Conservation (phyloP, 2,329 filamentous ascomycete genomes). For the Cordyceps cicadae region DNA sequence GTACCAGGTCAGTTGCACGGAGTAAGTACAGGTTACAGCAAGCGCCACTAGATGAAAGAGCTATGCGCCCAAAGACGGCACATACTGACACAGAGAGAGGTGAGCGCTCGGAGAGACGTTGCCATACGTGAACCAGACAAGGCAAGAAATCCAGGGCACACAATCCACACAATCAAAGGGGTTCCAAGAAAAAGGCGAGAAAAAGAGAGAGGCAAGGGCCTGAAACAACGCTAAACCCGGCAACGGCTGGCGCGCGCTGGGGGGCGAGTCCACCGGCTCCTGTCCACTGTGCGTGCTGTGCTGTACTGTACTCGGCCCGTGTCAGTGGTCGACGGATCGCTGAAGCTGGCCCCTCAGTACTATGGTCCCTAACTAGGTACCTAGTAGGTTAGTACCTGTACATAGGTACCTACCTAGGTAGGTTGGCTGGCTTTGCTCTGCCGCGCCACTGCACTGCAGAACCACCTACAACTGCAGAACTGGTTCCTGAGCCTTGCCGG, state of each 20-base stretch:
- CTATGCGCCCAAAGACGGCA: neutral
- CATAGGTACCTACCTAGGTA: too few species aligned
- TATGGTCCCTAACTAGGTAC: too few species aligned
- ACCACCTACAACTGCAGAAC: neutral
- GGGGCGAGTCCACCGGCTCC: neutral
- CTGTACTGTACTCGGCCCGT: too few species aligned
- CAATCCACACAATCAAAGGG: neutral
- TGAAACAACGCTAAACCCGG: slow-evolving; percentile 7
- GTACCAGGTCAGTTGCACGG: neutral
- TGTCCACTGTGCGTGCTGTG: too few species aligned
- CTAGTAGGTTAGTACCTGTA: too few species aligned
- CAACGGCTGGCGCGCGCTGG: slow-evolving; percentile 2
- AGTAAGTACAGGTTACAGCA: neutral
- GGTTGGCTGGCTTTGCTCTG: neutral
- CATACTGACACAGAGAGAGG: too few species aligned
- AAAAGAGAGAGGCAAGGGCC: neutral
- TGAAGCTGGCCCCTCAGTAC: neutral
- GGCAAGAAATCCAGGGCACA: neutral
- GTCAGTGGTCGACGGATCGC: neutral
- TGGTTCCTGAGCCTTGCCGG: slow-evolving; percentile 6
- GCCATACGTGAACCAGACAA: too few species aligned
- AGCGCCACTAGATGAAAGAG: neutral
- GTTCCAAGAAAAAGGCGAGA: neutral
- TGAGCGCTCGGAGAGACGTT: neutral
- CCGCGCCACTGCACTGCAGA: too few species aligned